Base-by-base conservation (phyloP, 2,329 filamentous ascomycete species). In the Pseudocercospora macadamiae region DNA sequence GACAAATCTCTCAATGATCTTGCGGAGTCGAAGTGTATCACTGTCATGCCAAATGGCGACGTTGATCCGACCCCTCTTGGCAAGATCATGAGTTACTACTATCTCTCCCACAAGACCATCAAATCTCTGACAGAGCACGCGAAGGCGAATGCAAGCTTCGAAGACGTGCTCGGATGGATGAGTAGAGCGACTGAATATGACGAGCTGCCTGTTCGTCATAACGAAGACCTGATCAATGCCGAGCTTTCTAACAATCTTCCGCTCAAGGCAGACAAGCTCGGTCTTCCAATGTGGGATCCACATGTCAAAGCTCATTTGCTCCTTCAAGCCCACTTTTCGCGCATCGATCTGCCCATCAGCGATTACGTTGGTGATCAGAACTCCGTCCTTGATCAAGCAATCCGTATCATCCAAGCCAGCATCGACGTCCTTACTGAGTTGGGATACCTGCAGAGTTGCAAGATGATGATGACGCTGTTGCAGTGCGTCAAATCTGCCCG, bases 1-100 rank as follows among this genome's bases (percentile, higher is more conserved):
- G 90, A 93, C 71, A 89, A 88, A 59, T 96, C 93, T 0, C 83
- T 99, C 7, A 80, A 80, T 21, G 92, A 96, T 70, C 84, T 99
- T 3, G 89, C 88, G 0, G 83, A 89, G 62, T 97, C 93, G 1
- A 88, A 88, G 54, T 99, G 95, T 77, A 86, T 96, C 14, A 83
- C 88, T 16, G 82, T 96, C 2, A 89, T 91, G 69, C 87, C 89
- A 44, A 96, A 95, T 64, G 93, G 93, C 42, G 89, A 96, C 66
- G 87, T 99, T 25, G 90, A 96, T 67, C 81, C 93, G 0, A 97
- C 95, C 0, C 88, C 93, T 0, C 83, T 97, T 5, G 95, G 95
- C 69, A 97, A 96, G 79, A 97, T 99, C 71, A 97, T 97, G 91
- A 96, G 90, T 74, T 99, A 97, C 81, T 99, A 99, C 82, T 99